phyloP scores from a whole-genome alignment of 2,329 filamentous ascomycete genomes.

The Neonectria coccinea region DNA sequence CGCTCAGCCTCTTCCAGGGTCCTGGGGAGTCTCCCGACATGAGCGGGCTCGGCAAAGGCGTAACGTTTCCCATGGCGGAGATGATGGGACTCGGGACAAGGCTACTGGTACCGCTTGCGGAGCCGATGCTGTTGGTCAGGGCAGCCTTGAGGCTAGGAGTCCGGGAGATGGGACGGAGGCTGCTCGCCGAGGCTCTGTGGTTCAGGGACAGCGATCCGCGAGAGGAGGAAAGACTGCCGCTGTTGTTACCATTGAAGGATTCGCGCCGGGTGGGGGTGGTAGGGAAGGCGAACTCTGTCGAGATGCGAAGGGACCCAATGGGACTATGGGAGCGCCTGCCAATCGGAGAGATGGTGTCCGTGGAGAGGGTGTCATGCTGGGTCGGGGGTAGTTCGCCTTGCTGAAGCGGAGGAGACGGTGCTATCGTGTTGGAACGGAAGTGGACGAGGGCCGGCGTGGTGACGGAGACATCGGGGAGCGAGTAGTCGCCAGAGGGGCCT shows the following conservation, averaged over 20 bases:
- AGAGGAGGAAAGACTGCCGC: conserved; percentile 46
- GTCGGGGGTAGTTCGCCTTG: conserved; percentile 37
- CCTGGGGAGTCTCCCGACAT: conserved; percentile 73
- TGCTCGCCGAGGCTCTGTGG: conserved; percentile 47
- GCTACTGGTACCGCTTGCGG: conserved; percentile 71
- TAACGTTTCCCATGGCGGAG: conserved; percentile 81
- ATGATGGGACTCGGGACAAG: conserved; percentile 79
- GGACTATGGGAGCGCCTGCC: conserved; percentile 36
- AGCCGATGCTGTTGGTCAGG: conserved; percentile 61
- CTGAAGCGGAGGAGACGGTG: conserved; percentile 50
- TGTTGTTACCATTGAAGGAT: conserved; percentile 53
- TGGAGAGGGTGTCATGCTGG: conserved; percentile 29
- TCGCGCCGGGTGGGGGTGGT: conserved; percentile 42
- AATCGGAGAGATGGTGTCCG: conserved; percentile 27
- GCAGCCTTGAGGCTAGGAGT: conserved; percentile 73
- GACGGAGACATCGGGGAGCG: conserved; percentile 43
- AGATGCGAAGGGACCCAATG: conserved; percentile 51
- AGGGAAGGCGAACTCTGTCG: conserved; percentile 51
- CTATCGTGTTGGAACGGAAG: conserved; percentile 47
- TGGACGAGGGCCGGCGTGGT: conserved; percentile 40
- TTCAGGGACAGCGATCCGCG: conserved; percentile 45
- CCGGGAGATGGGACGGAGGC: conserved; percentile 64
- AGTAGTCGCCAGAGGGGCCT: conserved; percentile 35
- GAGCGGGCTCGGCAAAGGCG: conserved; percentile 81
- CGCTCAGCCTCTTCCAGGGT: conserved; percentile 70